Conservation (phyloP, 257 asterid species). For the Plectranthus barbatus region DNA sequence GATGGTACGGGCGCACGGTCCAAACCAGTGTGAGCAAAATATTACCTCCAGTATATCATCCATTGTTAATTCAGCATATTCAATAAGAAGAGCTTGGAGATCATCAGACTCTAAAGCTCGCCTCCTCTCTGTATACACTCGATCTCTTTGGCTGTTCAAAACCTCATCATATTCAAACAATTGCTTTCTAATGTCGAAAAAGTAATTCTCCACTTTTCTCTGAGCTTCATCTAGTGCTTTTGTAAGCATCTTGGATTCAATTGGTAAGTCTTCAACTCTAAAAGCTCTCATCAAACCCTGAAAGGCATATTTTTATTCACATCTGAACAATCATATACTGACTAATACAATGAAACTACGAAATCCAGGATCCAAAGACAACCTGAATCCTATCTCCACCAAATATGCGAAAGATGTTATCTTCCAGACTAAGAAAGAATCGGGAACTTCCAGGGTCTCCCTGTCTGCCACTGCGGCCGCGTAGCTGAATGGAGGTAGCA, state of each 20-base stretch:
- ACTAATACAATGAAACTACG: constrained; percentile 3
- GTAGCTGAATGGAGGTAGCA: constrained; percentile 52
- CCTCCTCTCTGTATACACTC: constrained; percentile 92
- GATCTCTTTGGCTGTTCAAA: constrained; percentile 96
- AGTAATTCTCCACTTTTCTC: constrained; percentile 94
- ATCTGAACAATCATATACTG: constrained; percentile 5
- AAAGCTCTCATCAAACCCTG: constrained; percentile 99
- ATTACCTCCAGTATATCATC: constrained; percentile 88
- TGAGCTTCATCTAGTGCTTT: constrained; percentile 99
- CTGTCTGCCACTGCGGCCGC: constrained; percentile 99
- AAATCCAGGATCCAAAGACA: constrained; percentile 5
- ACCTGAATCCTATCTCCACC: constrained; percentile 99
- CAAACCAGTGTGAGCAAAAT: constrained; percentile 10
- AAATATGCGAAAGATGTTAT: constrained; percentile 91
- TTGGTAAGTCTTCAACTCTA: constrained; percentile 97
- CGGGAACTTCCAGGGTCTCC: constrained; percentile 99
- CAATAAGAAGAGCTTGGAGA: constrained; percentile 79
- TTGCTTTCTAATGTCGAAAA: constrained; percentile 93
- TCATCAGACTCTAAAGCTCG: constrained; percentile 86
- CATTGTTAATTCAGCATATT: constrained; percentile 97
- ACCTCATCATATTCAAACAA: constrained; percentile 94
- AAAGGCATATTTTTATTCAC: constrained; percentile 16
- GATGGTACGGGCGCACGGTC: neutral
- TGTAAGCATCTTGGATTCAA: constrained; percentile 97
- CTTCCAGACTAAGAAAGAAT: constrained; percentile 97